These are phyloP conservation scores for Penicillium paxilli DNA, from an alignment of 495 filamentous ascomycete genomes.

Conservation along the genomic window DNA sequence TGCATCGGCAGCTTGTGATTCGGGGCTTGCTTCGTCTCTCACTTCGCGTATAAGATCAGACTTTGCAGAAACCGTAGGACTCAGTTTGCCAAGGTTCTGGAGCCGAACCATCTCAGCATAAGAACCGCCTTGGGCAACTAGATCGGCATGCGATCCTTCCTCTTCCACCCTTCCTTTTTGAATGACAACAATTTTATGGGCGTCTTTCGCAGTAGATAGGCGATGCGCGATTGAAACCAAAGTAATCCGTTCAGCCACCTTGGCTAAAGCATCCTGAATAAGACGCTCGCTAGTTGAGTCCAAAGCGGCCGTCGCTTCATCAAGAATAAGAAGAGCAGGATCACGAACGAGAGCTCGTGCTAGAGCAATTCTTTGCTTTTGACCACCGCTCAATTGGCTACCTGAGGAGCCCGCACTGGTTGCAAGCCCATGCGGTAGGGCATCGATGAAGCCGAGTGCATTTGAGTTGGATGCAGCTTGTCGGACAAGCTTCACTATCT, in stretches of 20 bases:
- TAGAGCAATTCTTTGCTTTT: constrained; percentile 64
- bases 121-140: constrained; percentile 29
- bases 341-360: constrained; percentile 71
- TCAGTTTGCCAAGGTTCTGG: constrained; percentile 31
- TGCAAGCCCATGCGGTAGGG: constrained; percentile 47
- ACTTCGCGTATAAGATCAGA: constrained; percentile 18
- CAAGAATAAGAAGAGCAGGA: constrained; percentile 72
- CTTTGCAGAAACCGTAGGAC: neutral
- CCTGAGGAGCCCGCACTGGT: constrained; percentile 55
- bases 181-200: constrained; percentile 62
- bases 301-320: constrained; percentile 70
- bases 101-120: constrained; percentile 44
- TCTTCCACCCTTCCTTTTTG: constrained; percentile 51
- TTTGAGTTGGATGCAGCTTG: constrained; percentile 40
- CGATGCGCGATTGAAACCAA: constrained; percentile 44
- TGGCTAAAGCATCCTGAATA: constrained; percentile 47
- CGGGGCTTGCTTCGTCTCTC: neutral
- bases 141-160: constrained; percentile 47
- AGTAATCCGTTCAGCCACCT: constrained; percentile 37
- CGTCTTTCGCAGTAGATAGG: constrained; percentile 47
- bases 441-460: constrained; percentile 43
- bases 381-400: constrained; percentile 57
- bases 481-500: constrained; percentile 39
- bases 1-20: constrained; percentile 1
- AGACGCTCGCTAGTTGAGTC: constrained; percentile 51